Conservation (phyloP, 2,329 filamentous ascomycete species). For the Aspergillus terreus region DNA sequence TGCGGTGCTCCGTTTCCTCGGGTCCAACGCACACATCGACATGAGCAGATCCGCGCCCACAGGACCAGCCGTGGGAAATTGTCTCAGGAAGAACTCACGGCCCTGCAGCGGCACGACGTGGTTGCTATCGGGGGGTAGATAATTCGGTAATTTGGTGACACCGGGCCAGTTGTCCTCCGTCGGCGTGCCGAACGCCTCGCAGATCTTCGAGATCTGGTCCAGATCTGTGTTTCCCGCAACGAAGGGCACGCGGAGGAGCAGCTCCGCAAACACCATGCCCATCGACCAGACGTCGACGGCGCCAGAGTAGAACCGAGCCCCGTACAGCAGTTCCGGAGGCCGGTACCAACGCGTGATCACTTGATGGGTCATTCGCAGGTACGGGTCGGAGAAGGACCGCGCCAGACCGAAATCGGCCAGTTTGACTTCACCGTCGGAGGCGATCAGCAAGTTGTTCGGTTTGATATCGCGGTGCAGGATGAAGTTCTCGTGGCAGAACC, state of each 20-base stretch:
- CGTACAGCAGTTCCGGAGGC: conserved; percentile 88
- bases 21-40: conserved; percentile 79
- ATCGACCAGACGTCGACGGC: conserved; percentile 94
- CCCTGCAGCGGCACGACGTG: conserved; percentile 57
- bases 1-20: conserved; percentile 76
- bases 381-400: conserved; percentile 82
- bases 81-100: conserved; percentile 67
- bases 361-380: conserved; percentile 82
- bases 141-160: conserved; percentile 74
- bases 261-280: conserved; percentile 87
- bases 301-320: conserved; percentile 81
- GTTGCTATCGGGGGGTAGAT: conserved; percentile 63
- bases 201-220: conserved; percentile 80
- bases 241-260: conserved; percentile 77
- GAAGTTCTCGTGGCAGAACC: conserved; percentile 95
- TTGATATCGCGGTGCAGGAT: conserved; percentile 98
- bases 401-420: conserved; percentile 97
- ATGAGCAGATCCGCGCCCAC: conserved; percentile 86
- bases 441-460: conserved; percentile 95
- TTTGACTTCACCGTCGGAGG: conserved; percentile 88
- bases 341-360: conserved; percentile 98
- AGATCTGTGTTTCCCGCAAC: conserved; percentile 81
- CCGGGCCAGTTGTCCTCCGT: conserved; percentile 95
- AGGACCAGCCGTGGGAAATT: conserved; percentile 75
- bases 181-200: conserved; percentile 80